Evolutionary conservation across 2,329 filamentous ascomycete genomes (phyloP).

Genomic region (Chaetomium strumarium): DNA sequence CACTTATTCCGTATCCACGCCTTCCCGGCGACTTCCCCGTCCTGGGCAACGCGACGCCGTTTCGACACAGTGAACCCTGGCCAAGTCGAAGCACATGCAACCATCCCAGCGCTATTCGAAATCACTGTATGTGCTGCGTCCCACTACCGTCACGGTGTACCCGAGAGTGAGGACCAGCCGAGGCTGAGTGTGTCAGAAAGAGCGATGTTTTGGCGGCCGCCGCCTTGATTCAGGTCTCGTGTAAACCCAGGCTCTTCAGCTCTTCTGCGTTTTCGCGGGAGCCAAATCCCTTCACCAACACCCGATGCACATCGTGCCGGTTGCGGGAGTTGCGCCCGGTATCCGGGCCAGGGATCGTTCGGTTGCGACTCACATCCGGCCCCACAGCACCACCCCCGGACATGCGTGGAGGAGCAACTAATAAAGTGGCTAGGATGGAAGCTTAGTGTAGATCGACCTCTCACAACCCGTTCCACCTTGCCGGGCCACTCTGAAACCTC

Average conservation of each 20-base stretch:
- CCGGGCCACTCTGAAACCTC: neutral
- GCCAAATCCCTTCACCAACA: neutral
- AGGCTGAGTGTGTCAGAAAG: no score
- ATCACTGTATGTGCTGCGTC: no score
- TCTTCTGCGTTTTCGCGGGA: neutral
- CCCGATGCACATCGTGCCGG: constrained; percentile 7
- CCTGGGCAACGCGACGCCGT: neutral
- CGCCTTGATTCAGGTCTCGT: neutral
- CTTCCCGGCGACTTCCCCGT: neutral
- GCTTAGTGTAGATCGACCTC: neutral
- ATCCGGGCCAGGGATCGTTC: constrained; percentile 3
- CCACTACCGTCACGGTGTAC: no score
- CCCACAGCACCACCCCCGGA: neutral
- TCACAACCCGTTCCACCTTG: neutral
- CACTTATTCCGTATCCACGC: constrained; percentile 1
- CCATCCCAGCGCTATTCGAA: no score
- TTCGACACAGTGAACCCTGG: no score
- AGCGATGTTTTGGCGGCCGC: no score
- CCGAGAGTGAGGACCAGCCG: no score
- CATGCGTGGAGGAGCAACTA: neutral
- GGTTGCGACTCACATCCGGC: constrained; percentile 1
- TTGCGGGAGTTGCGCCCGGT: neutral
- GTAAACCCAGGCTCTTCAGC: neutral
- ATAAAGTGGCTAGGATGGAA: neutral
- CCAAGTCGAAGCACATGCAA: no score